These are phyloP conservation scores for Quercus mongolica DNA, from an alignment of 306 rosid species.

Conservation along the genomic window DNA sequence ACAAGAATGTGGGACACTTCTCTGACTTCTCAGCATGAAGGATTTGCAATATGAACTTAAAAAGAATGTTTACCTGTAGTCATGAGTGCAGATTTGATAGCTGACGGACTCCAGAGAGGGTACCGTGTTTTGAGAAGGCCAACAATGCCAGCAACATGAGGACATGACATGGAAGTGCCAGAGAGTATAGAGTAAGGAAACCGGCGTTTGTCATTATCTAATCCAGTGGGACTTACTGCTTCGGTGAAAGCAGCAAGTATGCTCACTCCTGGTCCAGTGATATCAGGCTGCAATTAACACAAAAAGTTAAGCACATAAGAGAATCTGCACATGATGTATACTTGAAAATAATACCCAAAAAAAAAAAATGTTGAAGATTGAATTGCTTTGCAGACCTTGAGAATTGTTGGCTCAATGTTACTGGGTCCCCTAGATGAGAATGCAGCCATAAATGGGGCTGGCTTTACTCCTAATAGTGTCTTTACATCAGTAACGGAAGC, in stretches of 20 bases:
- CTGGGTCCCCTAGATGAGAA: constrained; percentile 84
- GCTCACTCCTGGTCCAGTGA: constrained; percentile 52
- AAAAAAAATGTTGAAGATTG: neutral
- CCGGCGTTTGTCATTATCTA: constrained; percentile 18
- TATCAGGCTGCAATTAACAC: constrained; percentile 50
- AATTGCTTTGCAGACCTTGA: constrained; percentile 46
- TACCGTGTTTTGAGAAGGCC: constrained; percentile 48
- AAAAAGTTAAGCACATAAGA: neutral
- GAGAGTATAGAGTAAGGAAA: constrained; percentile 20
- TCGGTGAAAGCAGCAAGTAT: constrained; percentile 42
- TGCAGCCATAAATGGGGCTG: constrained; percentile 52
- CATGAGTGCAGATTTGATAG: constrained; percentile 67
- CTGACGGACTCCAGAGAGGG: constrained; percentile 64
- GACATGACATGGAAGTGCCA: constrained; percentile 68
- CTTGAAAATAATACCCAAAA: too few relatives aligned
- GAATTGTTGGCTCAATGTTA: constrained; percentile 31
- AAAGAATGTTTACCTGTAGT: constrained; percentile 42
- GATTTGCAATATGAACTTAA: neutral
- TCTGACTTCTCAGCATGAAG: neutral
- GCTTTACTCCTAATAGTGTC: constrained; percentile 34
- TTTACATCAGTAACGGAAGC: constrained; percentile 40
- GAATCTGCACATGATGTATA: neutral
- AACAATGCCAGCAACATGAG: constrained; percentile 57
- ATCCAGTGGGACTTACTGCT: constrained; percentile 12
- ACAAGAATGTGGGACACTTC: neutral